phyloP scores from a whole-genome alignment of 176 grass and related monocot genomes.

The Calamus simplicifolius region DNA sequence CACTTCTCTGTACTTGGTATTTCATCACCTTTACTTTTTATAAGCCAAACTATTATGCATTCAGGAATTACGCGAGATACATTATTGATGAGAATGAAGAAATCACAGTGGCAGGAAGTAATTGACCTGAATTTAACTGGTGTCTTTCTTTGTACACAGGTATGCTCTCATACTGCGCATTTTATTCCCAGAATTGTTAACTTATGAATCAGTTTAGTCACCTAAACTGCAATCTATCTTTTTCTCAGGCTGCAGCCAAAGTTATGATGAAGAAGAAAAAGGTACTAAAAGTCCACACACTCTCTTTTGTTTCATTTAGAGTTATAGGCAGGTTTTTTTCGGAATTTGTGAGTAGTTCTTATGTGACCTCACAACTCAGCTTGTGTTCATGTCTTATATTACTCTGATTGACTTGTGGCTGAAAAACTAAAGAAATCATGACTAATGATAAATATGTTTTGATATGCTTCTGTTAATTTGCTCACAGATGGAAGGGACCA shows the following conservation, averaged over 20 bases:
- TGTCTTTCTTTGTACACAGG: slow-evolving; percentile 94
- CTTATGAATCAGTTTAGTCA: slow-evolving; percentile 4
- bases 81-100: slow-evolving; percentile 99
- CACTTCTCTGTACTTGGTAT: slow-evolving; percentile 7
- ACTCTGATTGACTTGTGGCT: too few relatives aligned
- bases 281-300: slow-evolving; percentile 23
- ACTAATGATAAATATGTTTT: too few relatives aligned
- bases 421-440: too few relatives aligned
- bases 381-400: too few relatives aligned
- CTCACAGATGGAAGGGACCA: too few relatives aligned
- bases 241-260: slow-evolving; percentile 85
- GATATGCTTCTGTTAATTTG: too few relatives aligned
- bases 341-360: too few relatives aligned
- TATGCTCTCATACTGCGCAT: slow-evolving; percentile 6
- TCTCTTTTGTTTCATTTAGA: background rate
- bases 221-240: slow-evolving; percentile 16
- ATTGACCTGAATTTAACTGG: slow-evolving; percentile 97
- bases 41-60: slow-evolving; percentile 16
- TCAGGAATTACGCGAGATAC: slow-evolving; percentile 91
- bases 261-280: slow-evolving; percentile 98
- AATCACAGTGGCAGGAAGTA: slow-evolving; percentile 98
- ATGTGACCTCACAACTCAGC: too few relatives aligned
- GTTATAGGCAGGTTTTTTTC: background rate
- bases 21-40: slow-evolving; percentile 3
- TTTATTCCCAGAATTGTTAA: background rate